Conservation (phyloP, 495 filamentous ascomycete species). For the Neurospora discreta region DNA sequence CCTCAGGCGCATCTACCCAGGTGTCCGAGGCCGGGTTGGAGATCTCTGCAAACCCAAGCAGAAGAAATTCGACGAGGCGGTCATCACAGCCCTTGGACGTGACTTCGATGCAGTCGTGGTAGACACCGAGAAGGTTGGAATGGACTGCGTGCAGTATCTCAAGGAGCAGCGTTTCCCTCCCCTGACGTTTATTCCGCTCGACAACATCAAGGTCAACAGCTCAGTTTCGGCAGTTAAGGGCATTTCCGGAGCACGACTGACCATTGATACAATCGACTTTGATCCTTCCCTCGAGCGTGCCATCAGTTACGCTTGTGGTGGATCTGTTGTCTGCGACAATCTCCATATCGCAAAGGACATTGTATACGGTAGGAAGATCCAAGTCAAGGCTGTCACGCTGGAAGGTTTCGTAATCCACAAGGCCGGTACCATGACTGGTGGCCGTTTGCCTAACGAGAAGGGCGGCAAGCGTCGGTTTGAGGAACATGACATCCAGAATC, state of each 20-base stretch:
- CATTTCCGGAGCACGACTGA: slow-evolving; percentile 71
- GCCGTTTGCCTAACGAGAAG: slow-evolving; percentile 60
- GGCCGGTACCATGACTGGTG: slow-evolving; percentile 95
- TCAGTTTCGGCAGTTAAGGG: slow-evolving; percentile 85
- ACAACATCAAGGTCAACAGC: slow-evolving; percentile 89
- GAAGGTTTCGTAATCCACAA: slow-evolving; percentile 94
- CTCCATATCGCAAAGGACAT: slow-evolving; percentile 76
- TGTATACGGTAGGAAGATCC: slow-evolving; percentile 73
- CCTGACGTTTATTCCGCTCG: slow-evolving; percentile 86
- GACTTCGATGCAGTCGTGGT: slow-evolving; percentile 92
- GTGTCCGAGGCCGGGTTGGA: slow-evolving; percentile 79
- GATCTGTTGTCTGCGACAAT: slow-evolving; percentile 90
- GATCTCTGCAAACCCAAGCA: slow-evolving; percentile 93
- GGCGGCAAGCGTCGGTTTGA: slow-evolving; percentile 75
- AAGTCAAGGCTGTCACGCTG: slow-evolving; percentile 87
- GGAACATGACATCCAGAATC: slow-evolving; percentile 74
- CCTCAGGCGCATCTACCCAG: slow-evolving; percentile 83
- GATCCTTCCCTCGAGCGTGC: slow-evolving; percentile 78
- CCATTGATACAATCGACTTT: slow-evolving; percentile 94
- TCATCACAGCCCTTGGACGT: slow-evolving; percentile 82
- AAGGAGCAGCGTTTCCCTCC: slow-evolving; percentile 78
- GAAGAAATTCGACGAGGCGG: slow-evolving; percentile 88
- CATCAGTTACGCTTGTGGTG: slow-evolving; percentile 88
- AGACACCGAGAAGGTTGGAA: slow-evolving; percentile 89
- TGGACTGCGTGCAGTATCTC: slow-evolving; percentile 88